These are phyloP conservation scores for Cyberlindnera sargentensis DNA, from an alignment of 805 yeast species.

Conservation along the genomic window DNA sequence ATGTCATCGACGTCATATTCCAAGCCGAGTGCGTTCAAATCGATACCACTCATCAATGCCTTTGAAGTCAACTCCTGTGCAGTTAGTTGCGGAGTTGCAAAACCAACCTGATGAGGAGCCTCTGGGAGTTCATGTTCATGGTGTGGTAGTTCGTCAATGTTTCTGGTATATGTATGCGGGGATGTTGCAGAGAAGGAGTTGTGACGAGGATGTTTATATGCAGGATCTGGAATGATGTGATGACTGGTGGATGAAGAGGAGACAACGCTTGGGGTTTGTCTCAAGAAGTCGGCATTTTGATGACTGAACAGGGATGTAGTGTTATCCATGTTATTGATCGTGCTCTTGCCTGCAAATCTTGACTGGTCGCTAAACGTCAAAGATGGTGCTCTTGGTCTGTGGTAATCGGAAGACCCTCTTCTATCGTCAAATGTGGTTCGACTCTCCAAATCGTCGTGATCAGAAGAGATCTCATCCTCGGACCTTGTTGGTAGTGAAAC, in stretches of 20 bases:
- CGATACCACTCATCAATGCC: constrained; percentile 31
- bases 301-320: constrained; percentile 26
- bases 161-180: constrained; percentile 28
- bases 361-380: background rate
- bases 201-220: constrained; percentile 29
- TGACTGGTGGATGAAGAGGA: constrained; percentile 1
- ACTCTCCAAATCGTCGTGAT: constrained; percentile 2
- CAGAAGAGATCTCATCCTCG: constrained; percentile 4
- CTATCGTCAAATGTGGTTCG: background rate
- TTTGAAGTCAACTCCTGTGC: constrained; percentile 37
- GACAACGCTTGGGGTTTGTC: constrained; percentile 1
- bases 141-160: constrained; percentile 3
- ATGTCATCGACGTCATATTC: constrained; percentile 22
- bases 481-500: constrained; percentile 28
- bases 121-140: constrained; percentile 23
- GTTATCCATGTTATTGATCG: constrained; percentile 11
- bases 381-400: background rate
- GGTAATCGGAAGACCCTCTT: constrained; percentile 3
- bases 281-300: constrained; percentile 7
- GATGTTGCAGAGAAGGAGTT: constrained; percentile 39
- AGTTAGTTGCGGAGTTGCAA: constrained; percentile 71
- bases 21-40: constrained; percentile 30
- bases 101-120: constrained; percentile 66
- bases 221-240: constrained; percentile 3
- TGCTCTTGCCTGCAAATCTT: constrained; percentile 6